Base-by-base conservation (phyloP, 2,329 filamentous ascomycete genomes). In the Mycosphaerella arachidis region DNA sequence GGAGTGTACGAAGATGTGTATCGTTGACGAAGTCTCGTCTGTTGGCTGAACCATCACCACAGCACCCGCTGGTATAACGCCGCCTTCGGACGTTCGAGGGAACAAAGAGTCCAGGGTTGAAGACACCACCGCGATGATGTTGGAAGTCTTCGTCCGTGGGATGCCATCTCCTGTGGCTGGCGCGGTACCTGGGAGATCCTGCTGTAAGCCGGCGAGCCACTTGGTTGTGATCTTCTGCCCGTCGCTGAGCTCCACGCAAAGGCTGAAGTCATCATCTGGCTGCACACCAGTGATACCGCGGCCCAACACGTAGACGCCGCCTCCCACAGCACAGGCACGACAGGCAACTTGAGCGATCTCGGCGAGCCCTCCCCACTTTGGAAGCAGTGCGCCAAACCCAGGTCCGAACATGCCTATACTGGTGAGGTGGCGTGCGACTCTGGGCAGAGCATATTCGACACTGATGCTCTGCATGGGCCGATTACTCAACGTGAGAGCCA, bases 321-420 rank as follows among this genome's bases (percentile, higher is more conserved):
- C 94, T 37, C 93, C 93, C 6, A 99, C 94, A 20, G 93, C 93
- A 63, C 88, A 87, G 43, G 93, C 91, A 67, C 93, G 89, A 73
- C 94, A 97, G 4, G 87, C 90, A 27, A 96, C 92, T 78, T 99
- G 93, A 31, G 90, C 86, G 61, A 97, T 86, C 75, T 99, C 93
- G 33, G 91, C 89, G 51, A 89, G 81, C 30, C 93, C 92, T 51
- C 93, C 93, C 88, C 92, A 99, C 80, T 96, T 97, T 24, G 92
- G 88, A 66, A 96, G 85, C 12, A 99, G 86, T 51, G 91, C 90
- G 55, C 90, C 90, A 72, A 97, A 97, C 9, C 93, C 92, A 52
- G 89, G 84, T 0, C 93, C 93, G 68, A 97, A 93, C 4, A 90
- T 78, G 7, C 93, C 92, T 75, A 95, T 92, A 0, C 93, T 97